phyloP scores from a whole-genome alignment of 768 basidiomycete species.

The Hortiboletus flavorubellus region DNA sequence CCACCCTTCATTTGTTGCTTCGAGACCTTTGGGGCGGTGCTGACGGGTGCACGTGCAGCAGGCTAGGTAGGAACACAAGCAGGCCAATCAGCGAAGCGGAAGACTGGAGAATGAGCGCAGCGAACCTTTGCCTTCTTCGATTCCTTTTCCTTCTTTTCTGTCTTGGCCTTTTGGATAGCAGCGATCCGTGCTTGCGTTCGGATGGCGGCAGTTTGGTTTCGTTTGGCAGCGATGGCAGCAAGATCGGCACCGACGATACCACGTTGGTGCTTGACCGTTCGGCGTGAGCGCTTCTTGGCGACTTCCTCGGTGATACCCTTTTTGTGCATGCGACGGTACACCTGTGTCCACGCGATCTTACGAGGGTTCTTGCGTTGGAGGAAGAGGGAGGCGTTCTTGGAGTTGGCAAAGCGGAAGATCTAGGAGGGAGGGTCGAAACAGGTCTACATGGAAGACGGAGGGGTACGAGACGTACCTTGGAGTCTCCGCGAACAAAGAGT shows the following conservation, averaged over 20 bases:
- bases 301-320: conserved; percentile 99
- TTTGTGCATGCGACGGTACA: conserved; percentile 98
- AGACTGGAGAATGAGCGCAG: background rate
- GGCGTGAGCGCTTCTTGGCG: conserved; percentile 96
- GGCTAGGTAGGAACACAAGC: conserved; percentile 39
- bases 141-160: conserved; percentile 97
- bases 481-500: conserved; percentile 93
- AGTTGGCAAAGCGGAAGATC: conserved; percentile 93
- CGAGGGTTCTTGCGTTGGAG: conserved; percentile 99
- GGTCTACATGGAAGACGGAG: too few species aligned
- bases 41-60: conserved; percentile 43
- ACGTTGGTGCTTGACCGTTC: conserved; percentile 96
- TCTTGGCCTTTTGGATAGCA: conserved; percentile 92
- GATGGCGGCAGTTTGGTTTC: conserved; percentile 87
- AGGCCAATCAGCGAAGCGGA: conserved; percentile 4
- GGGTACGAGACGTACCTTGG: conserved; percentile 62
- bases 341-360: conserved; percentile 96
- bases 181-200: conserved; percentile 76
- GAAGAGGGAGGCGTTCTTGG: conserved; percentile 96
- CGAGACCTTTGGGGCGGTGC: conserved; percentile 78
- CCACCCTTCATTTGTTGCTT: conserved; percentile 97
- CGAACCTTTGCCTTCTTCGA: conserved; percentile 79
- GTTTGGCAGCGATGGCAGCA: conserved; percentile 82
- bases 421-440: conserved; percentile 27
- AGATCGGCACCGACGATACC: conserved; percentile 98